Percentiles rank a stretch among this genome's conserved stretches.
These are phyloP conservation scores for Amanita jacksonii DNA, from an alignment of 768 basidiomycete genomes.

Conservation along the genomic window DNA sequence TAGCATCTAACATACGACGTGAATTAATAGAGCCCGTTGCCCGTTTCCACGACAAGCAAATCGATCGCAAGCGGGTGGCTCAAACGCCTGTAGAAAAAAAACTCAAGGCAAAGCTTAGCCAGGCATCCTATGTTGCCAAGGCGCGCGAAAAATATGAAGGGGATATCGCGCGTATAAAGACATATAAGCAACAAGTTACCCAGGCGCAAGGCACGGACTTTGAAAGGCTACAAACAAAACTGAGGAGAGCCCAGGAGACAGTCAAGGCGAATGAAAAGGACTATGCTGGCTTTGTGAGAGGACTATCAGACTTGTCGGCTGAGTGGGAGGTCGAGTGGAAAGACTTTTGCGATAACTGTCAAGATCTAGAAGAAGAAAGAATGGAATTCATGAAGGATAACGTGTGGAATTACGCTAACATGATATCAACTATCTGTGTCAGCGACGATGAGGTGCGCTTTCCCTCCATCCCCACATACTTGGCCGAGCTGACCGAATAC, in stretches of 20 bases:
- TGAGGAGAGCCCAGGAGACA: slow-evolving; percentile 78
- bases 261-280: slow-evolving; percentile 89
- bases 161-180: slow-evolving; percentile 87
- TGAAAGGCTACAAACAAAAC: slow-evolving; percentile 74
- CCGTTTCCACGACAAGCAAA: slow-evolving; percentile 73
- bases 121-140: slow-evolving; percentile 78
- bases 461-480: neutral
- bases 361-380: slow-evolving; percentile 94
- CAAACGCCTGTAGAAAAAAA: slow-evolving; percentile 77
- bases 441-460: slow-evolving; percentile 76
- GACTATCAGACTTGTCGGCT: slow-evolving; percentile 59
- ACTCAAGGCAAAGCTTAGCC: slow-evolving; percentile 82
- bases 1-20: slow-evolving; percentile 63
- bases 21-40: slow-evolving; percentile 35
- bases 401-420: slow-evolving; percentile 93
- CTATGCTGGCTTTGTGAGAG: slow-evolving; percentile 70
- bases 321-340: slow-evolving; percentile 95
- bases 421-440: slow-evolving; percentile 90
- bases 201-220: slow-evolving; percentile 71
- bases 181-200: slow-evolving; percentile 67
- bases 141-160: slow-evolving; percentile 90
- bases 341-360: slow-evolving; percentile 88
- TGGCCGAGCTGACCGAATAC: slow-evolving; percentile 6
- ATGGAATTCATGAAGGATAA: slow-evolving; percentile 91
- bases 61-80: slow-evolving; percentile 88